phyloP scores from a whole-genome alignment of 2,329 filamentous ascomycete species.

The Aspergillus aculeatinus region DNA sequence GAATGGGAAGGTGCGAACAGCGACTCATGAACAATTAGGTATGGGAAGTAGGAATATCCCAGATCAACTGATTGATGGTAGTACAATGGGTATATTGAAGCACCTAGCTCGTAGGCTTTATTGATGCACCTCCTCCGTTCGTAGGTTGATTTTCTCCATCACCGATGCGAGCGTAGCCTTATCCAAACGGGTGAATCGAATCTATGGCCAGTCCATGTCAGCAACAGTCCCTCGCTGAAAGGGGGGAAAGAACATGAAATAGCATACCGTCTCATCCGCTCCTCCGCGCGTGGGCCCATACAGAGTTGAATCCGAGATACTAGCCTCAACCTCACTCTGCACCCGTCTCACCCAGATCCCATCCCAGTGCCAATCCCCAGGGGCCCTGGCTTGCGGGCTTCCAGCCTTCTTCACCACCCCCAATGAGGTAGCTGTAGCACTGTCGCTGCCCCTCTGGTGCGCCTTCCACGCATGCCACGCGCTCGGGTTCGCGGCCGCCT shows the following conservation, averaged over 20 bases:
- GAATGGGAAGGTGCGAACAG: not conserved
- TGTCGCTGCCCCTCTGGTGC: slow-evolving; percentile 53
- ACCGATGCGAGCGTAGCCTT: slow-evolving; percentile 31
- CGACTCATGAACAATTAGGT: not conserved
- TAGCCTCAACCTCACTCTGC: slow-evolving; percentile 71
- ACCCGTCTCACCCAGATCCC: slow-evolving; percentile 94
- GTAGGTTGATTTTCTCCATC: slow-evolving; percentile 38
- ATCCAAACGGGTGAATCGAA: slow-evolving; percentile 42
- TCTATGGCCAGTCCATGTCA: slow-evolving; percentile 28
- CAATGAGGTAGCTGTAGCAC: slow-evolving; percentile 8
- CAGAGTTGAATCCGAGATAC: slow-evolving; percentile 74
- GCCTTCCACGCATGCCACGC: slow-evolving; percentile 93
- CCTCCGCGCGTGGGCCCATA: slow-evolving; percentile 62
- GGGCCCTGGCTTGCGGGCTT: slow-evolving; percentile 54
- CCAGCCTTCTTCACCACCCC: slow-evolving; percentile 39
- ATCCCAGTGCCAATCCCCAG: slow-evolving; percentile 95
- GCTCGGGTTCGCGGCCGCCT: slow-evolving; percentile 82
- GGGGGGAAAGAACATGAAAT: not conserved
- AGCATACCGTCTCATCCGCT: slow-evolving; percentile 68
- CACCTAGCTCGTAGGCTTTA: slow-evolving; percentile 3
- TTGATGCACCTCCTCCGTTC: slow-evolving; percentile 25
- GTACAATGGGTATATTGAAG: not conserved
- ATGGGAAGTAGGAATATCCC: not conserved
- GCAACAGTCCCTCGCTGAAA: not conserved
- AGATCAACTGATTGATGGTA: not conserved